Conservation (phyloP, 2,329 filamentous ascomycete genomes). For the Penicillium sp. region DNA sequence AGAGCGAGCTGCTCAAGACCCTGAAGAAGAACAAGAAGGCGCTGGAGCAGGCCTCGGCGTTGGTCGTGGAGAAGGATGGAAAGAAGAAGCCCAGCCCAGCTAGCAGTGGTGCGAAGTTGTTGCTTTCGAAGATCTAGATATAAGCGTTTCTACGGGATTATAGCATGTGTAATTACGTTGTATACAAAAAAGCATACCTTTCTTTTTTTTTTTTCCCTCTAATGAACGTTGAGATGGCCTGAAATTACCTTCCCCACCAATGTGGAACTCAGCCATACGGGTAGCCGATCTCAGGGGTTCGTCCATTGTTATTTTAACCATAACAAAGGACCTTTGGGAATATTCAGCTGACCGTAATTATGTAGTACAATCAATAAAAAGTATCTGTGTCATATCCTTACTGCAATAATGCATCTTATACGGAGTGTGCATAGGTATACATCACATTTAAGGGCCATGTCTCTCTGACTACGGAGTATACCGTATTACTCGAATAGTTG, state of each 20-base stretch:
- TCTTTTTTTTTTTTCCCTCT: background rate
- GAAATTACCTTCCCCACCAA: slow-evolving; percentile 18
- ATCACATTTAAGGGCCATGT: background rate
- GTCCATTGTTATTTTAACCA: slow-evolving; percentile 3
- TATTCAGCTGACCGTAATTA: background rate
- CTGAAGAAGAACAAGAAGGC: slow-evolving; percentile 72
- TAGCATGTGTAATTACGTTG: slow-evolving; percentile 15
- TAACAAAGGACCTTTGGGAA: background rate
- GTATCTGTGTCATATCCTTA: background rate
- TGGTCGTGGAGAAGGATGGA: slow-evolving; percentile 48
- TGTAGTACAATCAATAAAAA: background rate
- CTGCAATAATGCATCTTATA: background rate
- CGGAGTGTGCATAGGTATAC: background rate
- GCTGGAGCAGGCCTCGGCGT: slow-evolving; percentile 60
- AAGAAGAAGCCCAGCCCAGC: slow-evolving; percentile 39
- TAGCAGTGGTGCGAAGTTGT: slow-evolving; percentile 49
- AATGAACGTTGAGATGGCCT: background rate
- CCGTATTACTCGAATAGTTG: background rate
- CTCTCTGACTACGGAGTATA: background rate
- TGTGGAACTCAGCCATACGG: slow-evolving; percentile 9
- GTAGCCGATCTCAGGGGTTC: slow-evolving; percentile 25
- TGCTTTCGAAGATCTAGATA: slow-evolving; percentile 38
- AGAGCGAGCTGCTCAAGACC: slow-evolving; percentile 64
- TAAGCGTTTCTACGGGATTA: slow-evolving; percentile 7
- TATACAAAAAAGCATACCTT: slow-evolving; percentile 20